Evolutionary conservation across 208 protist species (phyloP).

Genomic region (Tritrichomonas musculus): DNA sequence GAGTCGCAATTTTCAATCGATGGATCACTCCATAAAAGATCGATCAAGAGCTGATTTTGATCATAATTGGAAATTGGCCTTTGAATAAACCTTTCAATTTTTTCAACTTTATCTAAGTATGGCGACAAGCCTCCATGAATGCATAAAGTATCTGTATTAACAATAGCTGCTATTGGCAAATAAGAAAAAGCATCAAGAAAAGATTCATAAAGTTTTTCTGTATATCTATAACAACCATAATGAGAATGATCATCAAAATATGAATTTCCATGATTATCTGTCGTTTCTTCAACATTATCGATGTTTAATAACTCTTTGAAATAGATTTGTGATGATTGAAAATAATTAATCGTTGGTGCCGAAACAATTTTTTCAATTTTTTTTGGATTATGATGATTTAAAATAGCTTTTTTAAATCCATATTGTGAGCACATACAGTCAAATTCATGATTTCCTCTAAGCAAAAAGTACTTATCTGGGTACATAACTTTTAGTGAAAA

Average conservation of each 20-base stretch:
- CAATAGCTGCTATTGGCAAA: neutral
- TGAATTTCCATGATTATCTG: no score
- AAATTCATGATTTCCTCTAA: neutral
- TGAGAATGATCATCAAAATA: no score
- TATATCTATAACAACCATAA: no score
- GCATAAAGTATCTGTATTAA: neutral
- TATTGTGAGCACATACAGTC: neutral
- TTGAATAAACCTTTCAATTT: neutral
- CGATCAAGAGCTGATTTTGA: neutral
- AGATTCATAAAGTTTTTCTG: neutral
- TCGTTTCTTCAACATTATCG: no score
- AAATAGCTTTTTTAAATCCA: neutral
- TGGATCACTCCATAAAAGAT: neutral
- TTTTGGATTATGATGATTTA: neutral
- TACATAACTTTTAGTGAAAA: neutral
- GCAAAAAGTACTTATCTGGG: neutral
- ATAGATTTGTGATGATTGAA: no score
- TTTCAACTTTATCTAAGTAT: neutral
- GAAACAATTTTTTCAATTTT: no score
- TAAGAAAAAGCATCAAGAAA: neutral
- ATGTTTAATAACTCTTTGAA: no score
- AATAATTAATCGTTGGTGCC: no score
- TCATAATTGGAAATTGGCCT: neutral
- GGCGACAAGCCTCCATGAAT: neutral
- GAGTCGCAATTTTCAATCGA: neutral